phyloP scores from a whole-genome alignment of 2,329 filamentous ascomycete species.

The Anisogramma anomala region DNA sequence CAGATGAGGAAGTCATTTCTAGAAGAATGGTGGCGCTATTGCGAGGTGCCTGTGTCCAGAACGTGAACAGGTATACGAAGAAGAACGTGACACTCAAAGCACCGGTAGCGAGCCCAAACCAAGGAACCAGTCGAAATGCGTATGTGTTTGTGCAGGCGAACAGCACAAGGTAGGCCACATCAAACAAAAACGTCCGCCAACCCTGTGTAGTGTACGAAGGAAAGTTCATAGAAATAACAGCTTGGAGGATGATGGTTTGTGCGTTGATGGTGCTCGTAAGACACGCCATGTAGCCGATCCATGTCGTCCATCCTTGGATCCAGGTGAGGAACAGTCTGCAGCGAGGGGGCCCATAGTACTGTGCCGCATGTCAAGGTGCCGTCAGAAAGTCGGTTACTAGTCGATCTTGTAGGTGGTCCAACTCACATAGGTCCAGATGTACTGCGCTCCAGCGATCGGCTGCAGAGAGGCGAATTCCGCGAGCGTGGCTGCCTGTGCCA shows the following conservation, averaged over 20 bases:
- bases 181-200: constrained; percentile 29
- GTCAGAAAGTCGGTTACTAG: neutral
- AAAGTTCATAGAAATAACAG: constrained; percentile 9
- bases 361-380: no score
- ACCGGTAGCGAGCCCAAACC: constrained; percentile 27
- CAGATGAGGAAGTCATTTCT: constrained; percentile 3
- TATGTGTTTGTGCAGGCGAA: constrained; percentile 20
- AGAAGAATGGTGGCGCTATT: constrained; percentile 5
- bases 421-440: constrained; percentile 27
- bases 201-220: constrained; percentile 5
- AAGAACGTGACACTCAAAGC: constrained; percentile 18
- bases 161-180: constrained; percentile 22
- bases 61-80: constrained; percentile 6
- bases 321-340: constrained; percentile 7
- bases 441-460: constrained; percentile 30
- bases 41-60: constrained; percentile 10
- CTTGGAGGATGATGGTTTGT: constrained; percentile 8
- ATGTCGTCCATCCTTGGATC: constrained; percentile 28
- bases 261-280: constrained; percentile 25
- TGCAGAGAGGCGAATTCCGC: constrained; percentile 30
- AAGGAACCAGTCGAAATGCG: constrained; percentile 27
- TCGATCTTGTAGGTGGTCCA: neutral
- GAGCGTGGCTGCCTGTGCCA: constrained; percentile 24
- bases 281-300: constrained; percentile 28
- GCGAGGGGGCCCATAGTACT: neutral